These are phyloP conservation scores for Sporothrix curviconia DNA, from an alignment of 2,329 filamentous ascomycete genomes.

Conservation along the genomic window DNA sequence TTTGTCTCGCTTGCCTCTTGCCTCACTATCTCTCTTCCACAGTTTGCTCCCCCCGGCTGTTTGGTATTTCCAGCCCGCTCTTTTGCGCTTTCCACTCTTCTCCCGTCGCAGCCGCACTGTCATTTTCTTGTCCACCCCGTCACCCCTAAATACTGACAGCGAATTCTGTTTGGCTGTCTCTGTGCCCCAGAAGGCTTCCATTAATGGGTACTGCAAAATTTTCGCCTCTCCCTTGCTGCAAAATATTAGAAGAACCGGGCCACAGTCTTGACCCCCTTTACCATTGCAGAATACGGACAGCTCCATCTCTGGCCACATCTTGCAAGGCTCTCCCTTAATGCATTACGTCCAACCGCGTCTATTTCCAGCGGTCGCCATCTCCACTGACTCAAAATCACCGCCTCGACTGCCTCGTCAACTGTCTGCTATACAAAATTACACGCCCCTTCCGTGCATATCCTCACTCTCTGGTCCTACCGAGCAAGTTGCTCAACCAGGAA, in stretches of 20 bases:
- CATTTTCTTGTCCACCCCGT: background rate
- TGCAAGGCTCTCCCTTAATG: background rate
- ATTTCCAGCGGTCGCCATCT: background rate
- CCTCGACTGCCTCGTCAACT: no score
- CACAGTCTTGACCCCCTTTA: background rate
- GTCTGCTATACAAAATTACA: no score
- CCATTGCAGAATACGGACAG: background rate
- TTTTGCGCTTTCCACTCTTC: background rate
- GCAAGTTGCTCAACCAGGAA: no score
- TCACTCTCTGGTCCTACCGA: no score
- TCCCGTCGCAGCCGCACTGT: background rate
- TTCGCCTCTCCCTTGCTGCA: constrained; percentile 3
- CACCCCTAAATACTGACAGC: no score
- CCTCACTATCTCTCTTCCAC: no score
- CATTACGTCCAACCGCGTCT: background rate
- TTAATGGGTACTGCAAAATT: constrained; percentile 3
- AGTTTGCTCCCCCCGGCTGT: no score
- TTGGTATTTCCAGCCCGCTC: background rate
- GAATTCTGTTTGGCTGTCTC: background rate
- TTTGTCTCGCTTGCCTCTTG: background rate
- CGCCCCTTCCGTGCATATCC: no score
- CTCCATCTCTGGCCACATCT: background rate
- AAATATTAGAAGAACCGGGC: background rate
- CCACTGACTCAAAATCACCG: background rate
- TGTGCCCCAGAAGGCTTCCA: background rate